Evolutionary conservation across 169 alveolate genomes (phyloP).

Genomic region (Cryptosporidium muris): DNA sequence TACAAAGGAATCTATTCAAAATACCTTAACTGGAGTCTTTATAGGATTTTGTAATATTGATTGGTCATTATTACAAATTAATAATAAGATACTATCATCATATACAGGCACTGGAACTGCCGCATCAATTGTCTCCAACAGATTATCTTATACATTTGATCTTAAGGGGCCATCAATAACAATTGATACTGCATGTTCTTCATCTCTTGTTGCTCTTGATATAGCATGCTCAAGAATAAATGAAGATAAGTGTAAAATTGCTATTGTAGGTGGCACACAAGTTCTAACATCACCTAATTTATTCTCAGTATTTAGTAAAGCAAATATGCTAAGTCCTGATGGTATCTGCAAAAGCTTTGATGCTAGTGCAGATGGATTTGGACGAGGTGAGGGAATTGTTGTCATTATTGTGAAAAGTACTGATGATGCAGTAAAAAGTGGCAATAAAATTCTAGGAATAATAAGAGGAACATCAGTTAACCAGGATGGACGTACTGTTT

Average conservation of each 20-base stretch:
- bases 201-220: conserved; percentile 66
- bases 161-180: conserved; percentile 67
- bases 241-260: conserved; percentile 38
- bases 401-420: conserved; percentile 71
- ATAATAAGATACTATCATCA: conserved; percentile 15
- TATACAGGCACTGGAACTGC: conserved; percentile 67
- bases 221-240: conserved; percentile 37
- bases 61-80: conserved; percentile 67
- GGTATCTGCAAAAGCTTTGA: conserved; percentile 79
- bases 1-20: conserved; percentile 56
- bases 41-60: conserved; percentile 78
- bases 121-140: conserved; percentile 44
- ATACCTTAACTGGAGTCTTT: conserved; percentile 73
- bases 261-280: conserved; percentile 68
- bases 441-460: conserved; percentile 20
- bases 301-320: conserved; percentile 71
- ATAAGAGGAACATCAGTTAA: conserved; percentile 73
- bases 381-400: conserved; percentile 79
- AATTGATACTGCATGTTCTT: conserved; percentile 67
- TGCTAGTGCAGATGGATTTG: conserved; percentile 77
- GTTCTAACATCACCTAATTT: conserved; percentile 69
- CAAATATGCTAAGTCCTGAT: conserved; percentile 76
- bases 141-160: conserved; percentile 48
- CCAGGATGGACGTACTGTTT: conserved; percentile 78
- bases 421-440: conserved; percentile 6